Evolutionary conservation across 2,329 filamentous ascomycete genomes (phyloP), one percentile per base, ranked within the genome.

Genomic region (Claviceps humidiphila): DNA sequence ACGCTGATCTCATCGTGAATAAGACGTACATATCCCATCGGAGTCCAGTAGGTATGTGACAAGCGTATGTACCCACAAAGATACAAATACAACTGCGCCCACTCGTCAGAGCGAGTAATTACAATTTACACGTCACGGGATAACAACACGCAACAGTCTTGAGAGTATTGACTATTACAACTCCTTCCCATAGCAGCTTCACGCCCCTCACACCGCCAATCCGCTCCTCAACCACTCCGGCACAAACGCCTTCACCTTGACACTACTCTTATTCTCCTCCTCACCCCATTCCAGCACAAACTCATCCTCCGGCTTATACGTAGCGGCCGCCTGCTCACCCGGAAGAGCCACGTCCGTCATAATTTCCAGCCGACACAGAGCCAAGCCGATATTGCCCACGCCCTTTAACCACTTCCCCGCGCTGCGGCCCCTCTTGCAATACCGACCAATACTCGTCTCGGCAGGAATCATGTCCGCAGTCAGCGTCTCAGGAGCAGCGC

Each of bases 311-410:
- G 78, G 74, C 54, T 71, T 78, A 63, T 75, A 87, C 17, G 77
- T 77, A 1, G 82, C 81, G 5, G 78, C 77, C 0, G 78, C 76
- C 56, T 85, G 81, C 53, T 80, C 79, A 5, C 82, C 85, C 2
- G 85, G 85, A 51, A 93, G 71, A 38, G 74, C 73, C 47, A 93
- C 71, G 63, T 89, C 85, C 5, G 88, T 95, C 90, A 96, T 96
- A 64, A 84, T 83, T 70, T 95, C 89, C 59, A 97, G 69, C 26
- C 91, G 81, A 64, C 91, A 96, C 58, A 96, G 70, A 2, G 83
- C 91, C 50, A 98, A 73, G 1, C 93, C 93, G 34, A 97, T 70
- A 63, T 96, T 95, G 1, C 90, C 91, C 14, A 91, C 73, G 0
- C 87, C 85, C 37, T 72, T 73, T 50, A 97, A 73, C 72, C 87